Evolutionary conservation across 129 eudicot genomes (phyloP), one percentile per base, ranked within the genome.

Genomic region (Pulicaria dysenterica): DNA sequence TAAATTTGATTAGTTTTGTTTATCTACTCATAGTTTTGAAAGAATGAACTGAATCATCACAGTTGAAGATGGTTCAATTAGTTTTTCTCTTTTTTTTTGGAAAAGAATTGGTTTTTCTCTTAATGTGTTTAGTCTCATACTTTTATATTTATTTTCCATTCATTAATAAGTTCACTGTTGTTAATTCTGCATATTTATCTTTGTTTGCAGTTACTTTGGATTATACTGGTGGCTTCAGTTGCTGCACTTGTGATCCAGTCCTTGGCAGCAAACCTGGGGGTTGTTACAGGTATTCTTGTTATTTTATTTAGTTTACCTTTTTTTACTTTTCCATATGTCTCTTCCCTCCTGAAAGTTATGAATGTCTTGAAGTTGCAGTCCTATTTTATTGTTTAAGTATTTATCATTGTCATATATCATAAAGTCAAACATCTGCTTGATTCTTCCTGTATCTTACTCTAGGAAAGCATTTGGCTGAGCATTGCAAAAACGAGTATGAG

Each of bases 391-490:
- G 31, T 24, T 2, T 58, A 58, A 14, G 57, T 77, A 14, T 1
- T 6, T 44, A 16, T 11, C 41, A 4, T 6, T 7, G 39, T 8
- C 53, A 34, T 42, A 6, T 50, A 17, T 17, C 16, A 49, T 50
- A 2, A 37, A 49, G 49, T 68, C n/a, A 50, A 50, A 50, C 9
- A 5, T 14, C 8, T 51, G 62, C 46, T 31, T 74, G 8, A 63
- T 50, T 37, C 70, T 58, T 47, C 14, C 36, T 73, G 62, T 60
- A 6, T 73, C 41, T n/a, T 76, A 47, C 37, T 74, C 34, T 70
- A 95, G 99, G 99, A 62, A 95, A 95, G 81, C 99, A 95, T 88
- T 82, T 95, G 81, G 99, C 99, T 6, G 99, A 95, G 79, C 99
- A 95, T 73, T 95, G 99, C 69, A 84, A 89, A 79, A 64, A 66